A percentile compares a stretch with the other conserved stretches of the same genome.
Conservation (phyloP, 176 grass and related monocot genomes). For the Eremochloa ophiuroides region DNA sequence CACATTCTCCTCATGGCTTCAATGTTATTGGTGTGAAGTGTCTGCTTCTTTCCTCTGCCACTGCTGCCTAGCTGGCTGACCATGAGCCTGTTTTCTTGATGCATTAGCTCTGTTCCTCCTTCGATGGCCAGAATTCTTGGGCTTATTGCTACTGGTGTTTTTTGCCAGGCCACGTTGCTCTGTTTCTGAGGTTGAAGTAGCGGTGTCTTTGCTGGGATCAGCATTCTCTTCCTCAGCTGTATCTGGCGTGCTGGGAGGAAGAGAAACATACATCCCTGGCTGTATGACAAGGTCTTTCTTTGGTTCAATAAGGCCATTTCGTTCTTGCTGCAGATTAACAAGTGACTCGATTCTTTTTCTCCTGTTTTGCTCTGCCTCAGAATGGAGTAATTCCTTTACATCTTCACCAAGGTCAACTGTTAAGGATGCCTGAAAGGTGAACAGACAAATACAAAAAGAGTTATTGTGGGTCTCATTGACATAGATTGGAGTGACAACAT, state of each 20-base stretch:
- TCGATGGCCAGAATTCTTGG: conserved; percentile 37
- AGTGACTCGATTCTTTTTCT: conserved; percentile 50
- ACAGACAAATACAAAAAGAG: not conserved
- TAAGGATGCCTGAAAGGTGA: conserved; percentile 34
- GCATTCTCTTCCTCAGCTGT: conserved; percentile 11
- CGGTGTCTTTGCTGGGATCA: conserved; percentile 20
- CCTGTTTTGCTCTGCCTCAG: conserved; percentile 55
- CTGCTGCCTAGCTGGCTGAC: conserved; percentile 37
- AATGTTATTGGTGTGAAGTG: conserved; percentile 48
- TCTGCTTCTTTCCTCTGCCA: conserved; percentile 60
- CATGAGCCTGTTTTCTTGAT: conserved; percentile 40
- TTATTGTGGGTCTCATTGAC: not conserved
- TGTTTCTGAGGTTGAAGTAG: conserved; percentile 13
- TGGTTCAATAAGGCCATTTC: conserved; percentile 75
- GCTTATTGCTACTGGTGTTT: conserved; percentile 32
- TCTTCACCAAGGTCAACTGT: conserved; percentile 35
- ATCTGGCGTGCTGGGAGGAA: conserved; percentile 11
- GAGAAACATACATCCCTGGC: conserved; percentile 78
- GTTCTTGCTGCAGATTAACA: conserved; percentile 71
- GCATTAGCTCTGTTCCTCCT: conserved; percentile 39
- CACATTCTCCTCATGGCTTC: not conserved
- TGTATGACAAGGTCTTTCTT: conserved; percentile 75
- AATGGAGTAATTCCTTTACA: conserved; percentile 60
- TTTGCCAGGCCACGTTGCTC: conserved; percentile 25
- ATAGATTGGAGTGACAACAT: not conserved